phyloP scores from a whole-genome alignment of 75 land plant species.

The Cupressus sempervirens region DNA sequence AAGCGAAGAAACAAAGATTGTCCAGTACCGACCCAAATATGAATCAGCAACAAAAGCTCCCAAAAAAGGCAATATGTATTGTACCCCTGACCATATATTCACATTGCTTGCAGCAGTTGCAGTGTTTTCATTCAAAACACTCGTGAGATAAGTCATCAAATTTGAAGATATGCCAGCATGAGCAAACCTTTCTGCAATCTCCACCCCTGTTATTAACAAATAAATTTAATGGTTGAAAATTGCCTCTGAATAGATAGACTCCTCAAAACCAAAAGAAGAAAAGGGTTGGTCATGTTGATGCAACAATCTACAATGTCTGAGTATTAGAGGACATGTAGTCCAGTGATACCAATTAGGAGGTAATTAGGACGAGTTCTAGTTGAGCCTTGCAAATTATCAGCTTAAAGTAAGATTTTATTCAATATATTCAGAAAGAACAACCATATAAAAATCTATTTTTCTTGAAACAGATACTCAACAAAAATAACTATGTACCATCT shows the following conservation, averaged over 20 bases:
- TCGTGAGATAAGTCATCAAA: neutral
- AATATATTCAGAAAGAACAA: too few relatives aligned
- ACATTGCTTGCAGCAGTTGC: constrained; percentile 47
- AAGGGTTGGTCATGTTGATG: too few relatives aligned
- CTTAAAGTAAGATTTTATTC: too few relatives aligned
- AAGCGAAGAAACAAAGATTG: constrained; percentile 30
- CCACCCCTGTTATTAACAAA: constrained; percentile 29
- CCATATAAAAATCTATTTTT: too few relatives aligned
- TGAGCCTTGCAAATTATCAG: too few relatives aligned
- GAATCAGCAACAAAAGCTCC: constrained; percentile 64
- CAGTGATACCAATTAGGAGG: too few relatives aligned
- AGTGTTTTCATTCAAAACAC: constrained; percentile 30
- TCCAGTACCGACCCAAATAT: constrained; percentile 50
- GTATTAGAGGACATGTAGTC: too few relatives aligned
- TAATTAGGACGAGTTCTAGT: too few relatives aligned
- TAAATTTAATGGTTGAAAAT: too few relatives aligned
- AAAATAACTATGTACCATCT: too few relatives aligned
- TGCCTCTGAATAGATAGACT: neutral
- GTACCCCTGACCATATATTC: constrained; percentile 40
- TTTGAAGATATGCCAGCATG: neutral
- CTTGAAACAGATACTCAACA: too few relatives aligned
- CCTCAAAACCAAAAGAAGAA: neutral
- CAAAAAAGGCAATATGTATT: constrained; percentile 31
- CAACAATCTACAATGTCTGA: neutral
- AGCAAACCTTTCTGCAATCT: constrained; percentile 1